Evolutionary conservation across 1,284 basidiomycete genomes (phyloP).

Genomic region (Mrakiaceae sp.): DNA sequence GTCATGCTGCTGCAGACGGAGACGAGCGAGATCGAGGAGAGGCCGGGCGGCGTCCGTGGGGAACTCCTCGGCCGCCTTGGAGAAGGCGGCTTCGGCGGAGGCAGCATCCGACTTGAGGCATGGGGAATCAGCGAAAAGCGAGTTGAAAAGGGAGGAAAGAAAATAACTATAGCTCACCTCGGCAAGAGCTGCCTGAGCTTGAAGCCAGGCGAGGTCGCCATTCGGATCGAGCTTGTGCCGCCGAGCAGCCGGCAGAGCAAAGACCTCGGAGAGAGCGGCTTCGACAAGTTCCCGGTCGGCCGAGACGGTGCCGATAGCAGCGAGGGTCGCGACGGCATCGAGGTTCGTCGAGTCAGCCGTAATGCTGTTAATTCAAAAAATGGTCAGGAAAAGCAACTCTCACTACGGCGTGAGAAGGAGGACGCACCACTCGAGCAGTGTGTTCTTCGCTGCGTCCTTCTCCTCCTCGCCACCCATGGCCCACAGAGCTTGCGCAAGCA

Average conservation of each 20-base stretch:
- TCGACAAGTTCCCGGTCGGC: conserved; percentile 70
- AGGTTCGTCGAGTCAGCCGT: conserved; percentile 58
- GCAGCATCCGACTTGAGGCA: conserved; percentile 5
- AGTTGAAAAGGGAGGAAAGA: background rate
- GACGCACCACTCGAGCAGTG: conserved; percentile 68
- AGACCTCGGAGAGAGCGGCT: conserved; percentile 72
- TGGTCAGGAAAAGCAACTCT: conserved; percentile 11
- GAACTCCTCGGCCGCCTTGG: background rate
- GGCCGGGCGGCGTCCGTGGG: background rate
- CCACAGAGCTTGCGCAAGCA: conserved; percentile 73
- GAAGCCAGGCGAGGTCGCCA: conserved; percentile 53
- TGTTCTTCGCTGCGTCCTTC: conserved; percentile 63
- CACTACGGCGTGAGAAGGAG: conserved; percentile 5
- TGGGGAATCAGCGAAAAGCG: background rate
- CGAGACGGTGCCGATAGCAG: conserved; percentile 72
- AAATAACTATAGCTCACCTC: conserved; percentile 40
- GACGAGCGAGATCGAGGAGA: conserved; percentile 6
- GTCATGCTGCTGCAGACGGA: background rate
- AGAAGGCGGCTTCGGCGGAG: conserved; percentile 31
- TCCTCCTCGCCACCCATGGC: conserved; percentile 61
- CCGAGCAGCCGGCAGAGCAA: conserved; percentile 51
- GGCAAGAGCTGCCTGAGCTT: conserved; percentile 53
- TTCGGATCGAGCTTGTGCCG: conserved; percentile 52
- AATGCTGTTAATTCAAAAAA: conserved; percentile 40
- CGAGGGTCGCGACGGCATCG: conserved; percentile 66